Conservation (phyloP, 1,284 basidiomycete genomes). For the Boletellus deceptivus region DNA sequence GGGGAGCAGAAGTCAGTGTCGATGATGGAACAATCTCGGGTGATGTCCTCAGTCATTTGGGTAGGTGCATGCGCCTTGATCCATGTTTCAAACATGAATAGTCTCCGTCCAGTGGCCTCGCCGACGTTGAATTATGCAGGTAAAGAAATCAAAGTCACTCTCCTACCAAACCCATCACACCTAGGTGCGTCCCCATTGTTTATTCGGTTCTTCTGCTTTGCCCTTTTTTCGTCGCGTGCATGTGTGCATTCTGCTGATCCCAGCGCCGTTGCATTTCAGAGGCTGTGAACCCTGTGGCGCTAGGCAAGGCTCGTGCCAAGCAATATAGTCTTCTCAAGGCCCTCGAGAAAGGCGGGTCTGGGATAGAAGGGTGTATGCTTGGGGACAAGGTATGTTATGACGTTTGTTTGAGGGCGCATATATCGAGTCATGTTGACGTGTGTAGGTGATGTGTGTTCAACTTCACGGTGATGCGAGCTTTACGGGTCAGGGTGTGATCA, state of each 20-base stretch:
- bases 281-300: conserved; percentile 81
- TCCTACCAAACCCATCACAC: conserved; percentile 88
- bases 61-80: conserved; percentile 35
- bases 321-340: conserved; percentile 81
- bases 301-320: conserved; percentile 89
- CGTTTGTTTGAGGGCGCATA: not conserved
- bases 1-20: conserved; percentile 64
- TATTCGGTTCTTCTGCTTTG: not conserved
- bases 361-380: conserved; percentile 63
- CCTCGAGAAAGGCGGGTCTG: conserved; percentile 33
- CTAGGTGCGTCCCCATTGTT: conserved; percentile 48
- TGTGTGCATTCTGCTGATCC: not conserved
- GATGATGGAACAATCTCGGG: conserved; percentile 70
- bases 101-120: conserved; percentile 48
- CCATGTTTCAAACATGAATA: not conserved
- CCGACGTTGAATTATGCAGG: conserved; percentile 55
- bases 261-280: conserved; percentile 41
- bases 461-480: conserved; percentile 90
- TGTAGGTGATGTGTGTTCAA: conserved; percentile 77
- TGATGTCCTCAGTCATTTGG: conserved; percentile 84
- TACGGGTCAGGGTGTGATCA: conserved; percentile 86
- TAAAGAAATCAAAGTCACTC: conserved; percentile 62
- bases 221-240: not conserved
- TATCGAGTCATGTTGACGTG: not conserved
- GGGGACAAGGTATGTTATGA: conserved; percentile 57